Base-by-base conservation (phyloP, 768 basidiomycete species). In the Termitomyces sp. region DNA sequence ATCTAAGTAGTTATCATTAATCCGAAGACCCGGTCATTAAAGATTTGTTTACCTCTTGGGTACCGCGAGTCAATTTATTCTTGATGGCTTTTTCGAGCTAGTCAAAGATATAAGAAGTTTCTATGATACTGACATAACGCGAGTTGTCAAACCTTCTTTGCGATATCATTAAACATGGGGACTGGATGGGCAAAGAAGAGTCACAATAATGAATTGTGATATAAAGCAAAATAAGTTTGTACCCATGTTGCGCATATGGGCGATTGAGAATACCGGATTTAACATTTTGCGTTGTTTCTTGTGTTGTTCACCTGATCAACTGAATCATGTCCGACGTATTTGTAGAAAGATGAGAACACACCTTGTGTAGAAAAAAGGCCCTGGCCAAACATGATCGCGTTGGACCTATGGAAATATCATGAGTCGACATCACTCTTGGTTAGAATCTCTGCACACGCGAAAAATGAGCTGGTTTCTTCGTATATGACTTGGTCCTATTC, bases 231-330 rank as follows among this genome's bases (percentile, higher is more conserved):
- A 18, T 35, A 49, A 10, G 14, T 14, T 24, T 33, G 30, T 36
- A 52, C 51, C 36, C 51, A 52, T 52, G 26, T 40, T 52, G 12
- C 51, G 51, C 51, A 52, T 52, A 28, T 52, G n/a, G 1, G 26
- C 51, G 26, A 52, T 52, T n/a, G 38, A 40, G 28, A 53, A 53
- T 3, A 53, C 51, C 6, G 51, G 51, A 53, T 53, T 53, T 3
- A 53, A 30, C 51, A 53, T 53, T 42, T 53, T 53, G 38, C 51
- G 51, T 20, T 53, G 51, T 53, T 53, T 53, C 51, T 30, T 53
- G n/a, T 53, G 51, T 30, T 53, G 51, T 28, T 53, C 38, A n/a
- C 38, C 51, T 53, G n/a, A 42, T 28, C 38, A 40, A 13, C 28
- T 53, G 12, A 18, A 1, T 38, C 35, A 18, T 28, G 36, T 2